Evolutionary conservation across 192 early-diverging fungal genomes (phyloP), one percentile per base, ranked within the genome.

Genomic region (Haplosporangium gracile): DNA sequence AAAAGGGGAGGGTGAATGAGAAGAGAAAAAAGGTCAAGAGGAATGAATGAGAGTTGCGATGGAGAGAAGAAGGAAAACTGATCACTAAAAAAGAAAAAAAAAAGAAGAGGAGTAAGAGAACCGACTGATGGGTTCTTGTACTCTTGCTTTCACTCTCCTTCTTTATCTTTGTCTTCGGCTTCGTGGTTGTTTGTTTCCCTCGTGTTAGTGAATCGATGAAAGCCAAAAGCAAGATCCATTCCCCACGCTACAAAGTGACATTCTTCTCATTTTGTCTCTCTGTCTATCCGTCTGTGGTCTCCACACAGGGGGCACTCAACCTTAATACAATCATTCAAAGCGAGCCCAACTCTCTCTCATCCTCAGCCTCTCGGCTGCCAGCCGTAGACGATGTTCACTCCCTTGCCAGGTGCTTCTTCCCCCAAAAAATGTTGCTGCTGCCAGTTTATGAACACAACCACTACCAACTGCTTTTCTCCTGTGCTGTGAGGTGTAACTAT

Each of bases 101-200:
- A 72, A 42, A n/a, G 49, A 24, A 47, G 22, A 49, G 45, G 43
- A 8, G 47, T 26, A 2, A 24, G 40, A 0, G 76, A 38, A 7
- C 69, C 70, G 13, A 42, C 24, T 16, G 45, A 74, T 32, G 81
- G 74, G 65, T 70, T 70, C 13, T 63, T 70, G 65, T 55, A 32
- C 22, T 15, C 49, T 9, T 49, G 5, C 49, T 51, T 26, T 45
- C 43, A 13, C 5, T 68, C 55, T 22, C 69, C 68, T 1, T 70
- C 39, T 15, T 70, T 34, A 0, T 32, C 43, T 13, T 69, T 10
- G 39, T 43, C 70, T 60, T 70, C 77, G 47, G 49, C 24, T 24
- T 72, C 77, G 38, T 2, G 77, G 55, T 45, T 38, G 34, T 63
- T 32, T 26, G 3, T 65, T 63, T 65, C 70, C 34, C 40, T 71